These are phyloP conservation scores for Exobasidium cylindrosporum DNA, from an alignment of 1,284 basidiomycete genomes.

Conservation along the genomic window DNA sequence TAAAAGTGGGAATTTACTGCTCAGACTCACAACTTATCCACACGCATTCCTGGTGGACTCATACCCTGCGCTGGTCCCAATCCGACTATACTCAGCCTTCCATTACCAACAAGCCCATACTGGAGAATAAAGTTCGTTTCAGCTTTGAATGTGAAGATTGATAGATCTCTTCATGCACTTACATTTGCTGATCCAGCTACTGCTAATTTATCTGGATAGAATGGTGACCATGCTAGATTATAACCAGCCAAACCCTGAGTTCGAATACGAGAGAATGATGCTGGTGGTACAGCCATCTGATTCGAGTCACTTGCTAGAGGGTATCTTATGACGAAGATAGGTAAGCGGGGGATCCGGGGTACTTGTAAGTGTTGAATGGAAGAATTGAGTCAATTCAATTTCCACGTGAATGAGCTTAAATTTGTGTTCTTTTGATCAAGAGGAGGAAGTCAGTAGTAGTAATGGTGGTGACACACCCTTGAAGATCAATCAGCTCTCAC, in stretches of 20 bases:
- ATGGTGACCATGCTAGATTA: constrained; percentile 83
- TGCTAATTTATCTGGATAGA: constrained; percentile 76
- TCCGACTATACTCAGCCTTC: constrained; percentile 56
- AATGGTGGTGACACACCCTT: no score
- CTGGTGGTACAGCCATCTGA: background rate
- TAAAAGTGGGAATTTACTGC: background rate
- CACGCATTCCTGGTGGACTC: constrained; percentile 16
- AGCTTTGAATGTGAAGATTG: constrained; percentile 1
- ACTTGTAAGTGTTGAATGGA: no score
- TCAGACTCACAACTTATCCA: constrained; percentile 26
- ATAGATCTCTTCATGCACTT: constrained; percentile 5
- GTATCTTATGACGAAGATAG: no score
- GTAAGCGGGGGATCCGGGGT: no score
- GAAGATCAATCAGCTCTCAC: no score
- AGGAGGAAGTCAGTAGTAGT: background rate
- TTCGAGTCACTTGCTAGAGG: no score
- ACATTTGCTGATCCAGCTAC: constrained; percentile 82
- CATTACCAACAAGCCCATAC: constrained; percentile 92
- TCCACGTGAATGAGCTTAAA: constrained; percentile 1
- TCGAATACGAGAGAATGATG: constrained; percentile 16
- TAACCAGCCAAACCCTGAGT: constrained; percentile 74
- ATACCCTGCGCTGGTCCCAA: background rate
- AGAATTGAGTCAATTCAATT: no score
- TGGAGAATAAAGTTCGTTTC: constrained; percentile 9
- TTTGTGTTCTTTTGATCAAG: background rate